Evolutionary conservation across 1,139 yeast species (phyloP), one percentile per base, ranked within the genome.

Genomic region (Taphrina deformans): DNA sequence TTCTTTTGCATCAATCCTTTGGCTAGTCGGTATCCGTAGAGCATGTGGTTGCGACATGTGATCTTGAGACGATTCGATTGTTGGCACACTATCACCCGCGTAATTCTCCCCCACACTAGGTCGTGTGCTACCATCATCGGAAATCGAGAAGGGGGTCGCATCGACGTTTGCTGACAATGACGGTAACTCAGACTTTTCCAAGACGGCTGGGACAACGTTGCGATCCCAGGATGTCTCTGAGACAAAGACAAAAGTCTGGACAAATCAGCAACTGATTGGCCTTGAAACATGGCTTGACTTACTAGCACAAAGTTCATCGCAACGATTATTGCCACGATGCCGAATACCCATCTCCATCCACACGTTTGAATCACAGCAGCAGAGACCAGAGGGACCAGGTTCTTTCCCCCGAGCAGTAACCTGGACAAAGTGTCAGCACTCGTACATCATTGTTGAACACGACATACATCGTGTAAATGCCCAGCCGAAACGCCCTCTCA

Each of bases 161-260:
- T 12, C 16, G n/a, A 38, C 16, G 41, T 4, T 14, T 2, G 41
- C 41, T 12, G 41, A 38, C 16, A n/a, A 14, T 38, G 41, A 12
- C 7, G 7, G n/a, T 6, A 18, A 38, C 16, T 18, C 7, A 38
- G 41, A 1, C 48, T 44, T 44, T 6, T 44, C 48, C 48, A 44
- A 6, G 27, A 21, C 27, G 9, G 33, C 50, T 2, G 80, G 80
- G 1, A 77, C 76, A 5, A 88, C 86, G 0, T 81, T 74, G 66
- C 88, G 77, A 67, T 83, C 85, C 86, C 87, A 85, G 73, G 83
- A 84, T 0, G 88, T 85, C 68, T 85, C 88, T 0, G 88, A 88
- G 18, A 83, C 87, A 72, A 84, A 84, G 23, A 85, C 72, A 67
- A 79, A 80, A 4, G 84, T 82, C 51, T 80, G 73, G 5, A 14